Evolutionary conservation across 495 filamentous ascomycete species (phyloP), one percentile per base, ranked within the genome.

Genomic region (Corynascus novoguineensis): DNA sequence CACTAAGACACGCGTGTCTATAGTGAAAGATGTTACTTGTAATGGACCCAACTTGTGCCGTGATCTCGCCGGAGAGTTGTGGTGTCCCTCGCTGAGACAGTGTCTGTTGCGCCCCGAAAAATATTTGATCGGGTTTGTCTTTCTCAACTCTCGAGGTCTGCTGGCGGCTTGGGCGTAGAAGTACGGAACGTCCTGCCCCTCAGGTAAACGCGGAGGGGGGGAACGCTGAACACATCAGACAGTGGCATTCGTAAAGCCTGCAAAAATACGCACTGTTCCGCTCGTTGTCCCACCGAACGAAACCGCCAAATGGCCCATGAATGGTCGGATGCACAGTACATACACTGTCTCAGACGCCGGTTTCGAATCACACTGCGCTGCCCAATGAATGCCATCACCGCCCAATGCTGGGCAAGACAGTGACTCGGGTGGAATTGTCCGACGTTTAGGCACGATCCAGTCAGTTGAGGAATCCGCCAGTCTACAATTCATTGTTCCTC

Each of bases 171-270:
- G n/a, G n/a, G n/a, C n/a, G n/a, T n/a, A n/a, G n/a, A n/a, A n/a
- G n/a, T n/a, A n/a, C n/a, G n/a, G n/a, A n/a, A n/a, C n/a, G n/a
- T n/a, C n/a, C n/a, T n/a, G n/a, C n/a, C n/a, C n/a, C n/a, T n/a
- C n/a, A n/a, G n/a, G n/a, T n/a, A n/a, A n/a, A n/a, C n/a, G n/a
- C n/a, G n/a, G n/a, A n/a, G n/a, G n/a, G n/a, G n/a, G 24, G 2
- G 2, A 35, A 11, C 22, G 37, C n/a, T n/a, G 38, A 37, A 56
- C 53, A 56, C 44, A 32, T 56, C 53, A 56, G 53, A 56, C 53
- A 56, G 53, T 56, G 22, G 2, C n/a, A 35, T 54, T 40, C 35
- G 3, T 46, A 19, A 12, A 17, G 24, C 25, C 19, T 24, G 5
- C 17, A 7, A 9, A 12, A 24, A 49, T 25, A 6, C 5, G 24